Conservation (phyloP, 106 monocot genomes). For the Alisma plantagoaquatica region DNA sequence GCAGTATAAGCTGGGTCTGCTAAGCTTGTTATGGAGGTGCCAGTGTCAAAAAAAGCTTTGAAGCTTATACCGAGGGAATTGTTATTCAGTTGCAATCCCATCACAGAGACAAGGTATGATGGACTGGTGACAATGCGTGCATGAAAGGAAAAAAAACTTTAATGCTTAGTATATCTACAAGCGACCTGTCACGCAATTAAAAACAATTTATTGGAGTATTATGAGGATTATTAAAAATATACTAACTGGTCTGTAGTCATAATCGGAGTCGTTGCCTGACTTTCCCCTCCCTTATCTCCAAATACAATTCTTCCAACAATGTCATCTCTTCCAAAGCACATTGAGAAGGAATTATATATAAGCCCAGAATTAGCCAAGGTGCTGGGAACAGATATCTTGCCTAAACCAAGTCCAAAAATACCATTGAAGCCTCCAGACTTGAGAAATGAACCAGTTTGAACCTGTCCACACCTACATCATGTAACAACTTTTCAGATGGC, state of each 20-base stretch:
- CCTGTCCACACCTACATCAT: constrained; percentile 59
- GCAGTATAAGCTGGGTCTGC: constrained; percentile 72
- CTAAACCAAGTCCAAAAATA: constrained; percentile 80
- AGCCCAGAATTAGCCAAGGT: constrained; percentile 53
- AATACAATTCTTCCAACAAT: constrained; percentile 64
- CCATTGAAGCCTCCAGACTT: constrained; percentile 67
- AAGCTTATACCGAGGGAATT: constrained; percentile 21
- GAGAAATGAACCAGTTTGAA: constrained; percentile 71
- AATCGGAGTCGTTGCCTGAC: constrained; percentile 72
- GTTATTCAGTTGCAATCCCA: constrained; percentile 34
- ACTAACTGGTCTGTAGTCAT: neutral
- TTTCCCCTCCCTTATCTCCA: constrained; percentile 74
- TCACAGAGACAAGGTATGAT: constrained; percentile 49
- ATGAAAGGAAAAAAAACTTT: neutral
- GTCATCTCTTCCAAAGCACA: constrained; percentile 68
- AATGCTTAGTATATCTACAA: no score
- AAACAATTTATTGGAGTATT: neutral
- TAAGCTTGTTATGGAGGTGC: constrained; percentile 79
- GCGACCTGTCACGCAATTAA: no score
- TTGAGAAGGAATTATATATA: constrained; percentile 78
- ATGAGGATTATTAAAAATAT: neutral
- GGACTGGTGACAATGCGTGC: constrained; percentile 20
- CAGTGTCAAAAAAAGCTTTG: constrained; percentile 66
- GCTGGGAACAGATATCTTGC: constrained; percentile 74
- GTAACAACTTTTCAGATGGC: neutral